Base-by-base conservation (phyloP, 768 basidiomycete species). In the Mycena leptocephala region DNA sequence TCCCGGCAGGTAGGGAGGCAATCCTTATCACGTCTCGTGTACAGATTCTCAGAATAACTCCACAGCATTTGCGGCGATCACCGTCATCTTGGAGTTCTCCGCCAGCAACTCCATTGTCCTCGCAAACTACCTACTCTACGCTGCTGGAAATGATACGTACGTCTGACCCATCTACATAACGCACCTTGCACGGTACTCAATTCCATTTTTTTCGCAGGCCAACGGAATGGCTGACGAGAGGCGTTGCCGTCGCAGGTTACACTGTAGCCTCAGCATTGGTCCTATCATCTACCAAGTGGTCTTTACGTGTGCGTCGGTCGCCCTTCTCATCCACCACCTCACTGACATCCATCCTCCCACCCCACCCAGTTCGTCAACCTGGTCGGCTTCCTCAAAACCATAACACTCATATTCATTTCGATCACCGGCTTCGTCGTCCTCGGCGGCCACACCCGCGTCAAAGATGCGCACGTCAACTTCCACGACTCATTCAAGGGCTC, bases 341-440 rank as follows among this genome's bases (percentile, higher is more conserved):
- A 35, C 65, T 70, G 53, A 30, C 28, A 14, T 10, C 33, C 58
- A 46, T n/a, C n/a, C 43, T 46, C 2, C 2, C 43, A 7, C n/a
- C n/a, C n/a, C n/a, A 28, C 37, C 32, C 41, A 74, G 65, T 26
- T 79, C 53, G 77, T 71, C 26, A 78, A 79, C 62, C 56, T 78
- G 8, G 80, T 91, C 46, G 83, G 88, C 28, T 77, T 88, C n/a
- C 87, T 90, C 83, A 91, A 91, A 79, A 87, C 88, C 3, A 39
- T 84, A 9, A 88, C 90, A 64, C 83, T 91, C 3, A 13, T 88
- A 26, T 88, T 91, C 76, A 83, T 94, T 55, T 88, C 92, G 1
- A 81, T 93, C 51, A 89, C 91, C 5, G 90, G 90, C 78, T 90
- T 92, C 85, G 90, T 90, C 28, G 93, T 93, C 11, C 87, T 94